Conservation (phyloP, 352 stramenopile species). For the Pythium brachiatum region DNA sequence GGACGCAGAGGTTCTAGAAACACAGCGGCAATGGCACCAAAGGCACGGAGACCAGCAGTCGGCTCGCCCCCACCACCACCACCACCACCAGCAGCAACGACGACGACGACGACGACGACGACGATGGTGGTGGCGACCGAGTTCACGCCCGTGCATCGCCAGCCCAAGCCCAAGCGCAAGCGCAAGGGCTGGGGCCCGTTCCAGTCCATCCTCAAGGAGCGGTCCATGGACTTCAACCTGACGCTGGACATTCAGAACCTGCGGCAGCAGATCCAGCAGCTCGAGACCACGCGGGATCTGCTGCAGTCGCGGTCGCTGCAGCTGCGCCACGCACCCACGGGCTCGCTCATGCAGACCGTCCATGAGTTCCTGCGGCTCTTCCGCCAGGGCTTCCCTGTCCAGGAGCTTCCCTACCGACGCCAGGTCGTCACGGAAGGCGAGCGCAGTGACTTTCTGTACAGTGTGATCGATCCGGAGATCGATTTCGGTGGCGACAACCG, state of each 20-base stretch:
- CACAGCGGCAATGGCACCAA: too few relatives aligned
- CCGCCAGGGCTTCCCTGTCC: slow-evolving; percentile 21
- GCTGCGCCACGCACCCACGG: slow-evolving; percentile 15
- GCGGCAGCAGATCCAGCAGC: slow-evolving; percentile 34
- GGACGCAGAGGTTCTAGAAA: too few relatives aligned
- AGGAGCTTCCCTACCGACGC: neutral
- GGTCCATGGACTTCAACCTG: slow-evolving; percentile 44
- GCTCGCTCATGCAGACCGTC: slow-evolving; percentile 21
- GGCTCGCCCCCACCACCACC: too few relatives aligned
- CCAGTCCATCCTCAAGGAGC: slow-evolving; percentile 34
- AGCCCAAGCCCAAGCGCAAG: slow-evolving; percentile 12
- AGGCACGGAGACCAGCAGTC: too few relatives aligned
- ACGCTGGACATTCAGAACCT: slow-evolving; percentile 44
- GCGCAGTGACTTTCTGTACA: slow-evolving; percentile 39
- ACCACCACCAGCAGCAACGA: too few relatives aligned
- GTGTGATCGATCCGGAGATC: slow-evolving; percentile 34
- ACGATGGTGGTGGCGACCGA: neutral
- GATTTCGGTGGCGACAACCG: slow-evolving; percentile 34
- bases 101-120: slow-evolving; percentile 1
- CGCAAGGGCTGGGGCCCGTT: slow-evolving; percentile 34
- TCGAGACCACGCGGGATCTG: slow-evolving; percentile 23
- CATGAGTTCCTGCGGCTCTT: slow-evolving; percentile 17
- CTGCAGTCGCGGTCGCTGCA: slow-evolving; percentile 10
- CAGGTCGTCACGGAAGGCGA: slow-evolving; percentile 21
- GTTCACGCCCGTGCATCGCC: slow-evolving; percentile 1